These are phyloP conservation scores for Naganishia sp. DNA, from an alignment of 1,284 basidiomycete genomes.

Conservation along the genomic window DNA sequence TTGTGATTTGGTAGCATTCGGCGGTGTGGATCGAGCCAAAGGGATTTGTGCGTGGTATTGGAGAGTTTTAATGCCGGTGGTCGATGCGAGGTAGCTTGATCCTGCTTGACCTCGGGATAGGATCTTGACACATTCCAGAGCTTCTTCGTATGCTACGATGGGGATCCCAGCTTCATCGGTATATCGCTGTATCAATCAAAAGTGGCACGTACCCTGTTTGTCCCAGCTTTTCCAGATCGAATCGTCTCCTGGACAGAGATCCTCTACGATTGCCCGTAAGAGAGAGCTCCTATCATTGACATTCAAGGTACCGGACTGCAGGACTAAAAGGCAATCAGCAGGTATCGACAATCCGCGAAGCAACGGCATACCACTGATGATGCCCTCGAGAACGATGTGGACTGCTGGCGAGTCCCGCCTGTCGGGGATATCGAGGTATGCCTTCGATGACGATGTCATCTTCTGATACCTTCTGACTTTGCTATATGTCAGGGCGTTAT, in stretches of 20 bases:
- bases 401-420: conserved; percentile 16
- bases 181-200: background rate
- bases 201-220: conserved; percentile 1
- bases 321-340: background rate
- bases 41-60: conserved; percentile 40
- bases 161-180: no score
- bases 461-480: no score
- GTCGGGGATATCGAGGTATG: conserved; percentile 3
- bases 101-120: conserved; percentile 71
- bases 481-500: no score
- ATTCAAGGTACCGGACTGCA: background rate
- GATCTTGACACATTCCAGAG: conserved; percentile 71
- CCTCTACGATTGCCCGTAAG: conserved; percentile 4
- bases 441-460: no score
- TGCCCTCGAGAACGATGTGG: conserved; percentile 3
- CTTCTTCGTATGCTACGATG: conserved; percentile 56
- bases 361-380: conserved; percentile 21
- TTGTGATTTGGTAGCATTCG: conserved; percentile 3
- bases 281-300: background rate
- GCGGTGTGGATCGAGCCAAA: conserved; percentile 22
- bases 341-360: background rate
- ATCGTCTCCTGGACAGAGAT: background rate
- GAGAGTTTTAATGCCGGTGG: conserved; percentile 38
- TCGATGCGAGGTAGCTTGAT: conserved; percentile 63
- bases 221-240: conserved; percentile 15